Conservation (phyloP, 2,329 filamentous ascomycete species). For the Epichloe gansuensis region DNA sequence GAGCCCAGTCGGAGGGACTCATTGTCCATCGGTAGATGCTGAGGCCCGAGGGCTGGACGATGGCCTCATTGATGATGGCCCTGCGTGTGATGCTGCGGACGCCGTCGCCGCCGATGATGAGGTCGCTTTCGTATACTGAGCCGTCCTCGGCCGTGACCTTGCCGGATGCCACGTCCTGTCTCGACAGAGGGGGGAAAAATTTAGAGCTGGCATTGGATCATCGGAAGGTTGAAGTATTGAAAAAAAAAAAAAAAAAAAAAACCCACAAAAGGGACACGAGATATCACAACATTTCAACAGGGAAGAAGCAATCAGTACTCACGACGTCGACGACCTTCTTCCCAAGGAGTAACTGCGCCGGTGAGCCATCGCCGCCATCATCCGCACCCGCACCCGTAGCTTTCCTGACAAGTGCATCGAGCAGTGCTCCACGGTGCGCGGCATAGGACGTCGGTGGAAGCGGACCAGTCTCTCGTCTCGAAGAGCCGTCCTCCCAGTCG, state of each 20-base stretch:
- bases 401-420: neutral
- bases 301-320: neutral
- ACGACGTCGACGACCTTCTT: neutral
- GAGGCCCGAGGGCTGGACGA: neutral
- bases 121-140: neutral
- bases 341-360: neutral
- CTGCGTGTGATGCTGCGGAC: slow-evolving; percentile 2
- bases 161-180: neutral
- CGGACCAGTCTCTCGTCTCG: neutral
- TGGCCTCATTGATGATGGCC: neutral
- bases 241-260: no score
- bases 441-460: neutral
- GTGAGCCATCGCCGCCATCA: neutral
- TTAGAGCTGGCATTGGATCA: no score
- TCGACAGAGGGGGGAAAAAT: neutral
- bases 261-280: neutral
- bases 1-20: neutral
- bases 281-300: neutral
- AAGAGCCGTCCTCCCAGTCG: neutral
- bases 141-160: neutral
- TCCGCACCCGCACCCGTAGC: neutral
- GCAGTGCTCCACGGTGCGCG: neutral
- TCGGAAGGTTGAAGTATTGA: no score
- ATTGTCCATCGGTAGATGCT: slow-evolving; percentile 1
- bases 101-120: neutral